Base-by-base conservation (phyloP, 164 flowering plant genomes). In the Stephania japonica region DNA sequence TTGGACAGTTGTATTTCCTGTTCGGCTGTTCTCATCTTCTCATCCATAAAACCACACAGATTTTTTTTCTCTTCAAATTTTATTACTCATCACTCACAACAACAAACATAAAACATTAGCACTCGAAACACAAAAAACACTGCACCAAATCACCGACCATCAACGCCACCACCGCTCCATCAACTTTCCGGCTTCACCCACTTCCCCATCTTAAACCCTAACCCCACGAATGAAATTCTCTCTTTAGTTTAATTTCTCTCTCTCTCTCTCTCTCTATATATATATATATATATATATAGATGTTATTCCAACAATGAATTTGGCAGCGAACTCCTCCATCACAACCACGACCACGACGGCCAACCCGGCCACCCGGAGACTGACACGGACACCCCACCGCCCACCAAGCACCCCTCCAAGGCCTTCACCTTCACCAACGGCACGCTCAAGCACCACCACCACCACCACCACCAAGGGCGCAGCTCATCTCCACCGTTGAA, bases 361-460 rank as follows among this genome's bases (percentile, higher is more conserved):
- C 65, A 18, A 68, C 27, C 44, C 76, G 43, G 44, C 73, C 26
- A 62, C 78, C 65, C 74, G 25, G 77, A 68, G 24, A 68, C 72
- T 3, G 78, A 74, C 6, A 70, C 75, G 7, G 72, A 76, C 66
- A 63, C 78, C 38, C 72, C 76, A 42, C 68, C 59, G 23, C 72
- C 71, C 72, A 25, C 79, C 21, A 26, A 71, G 73, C 73, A 67
- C 73, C 13, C 53, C 69, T 13, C 72, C 32, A 82, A 80, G 47
- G 42, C 75, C 53, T 71, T 79, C 42, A 78, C 89, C 74, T 75
- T 78, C 78, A 61, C 87, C 76, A 85, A 85, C 84, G 84, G 85
- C 75, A 72, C 76, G 12, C 78, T 81, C 65, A 81, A 79, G 79
- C 81, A 78, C 42, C 84, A 75, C 76, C 78, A 70, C 78, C 73